These are phyloP conservation scores for Calcarisporium arbuscula DNA, from an alignment of 2,329 filamentous ascomycete species.

Conservation along the genomic window DNA sequence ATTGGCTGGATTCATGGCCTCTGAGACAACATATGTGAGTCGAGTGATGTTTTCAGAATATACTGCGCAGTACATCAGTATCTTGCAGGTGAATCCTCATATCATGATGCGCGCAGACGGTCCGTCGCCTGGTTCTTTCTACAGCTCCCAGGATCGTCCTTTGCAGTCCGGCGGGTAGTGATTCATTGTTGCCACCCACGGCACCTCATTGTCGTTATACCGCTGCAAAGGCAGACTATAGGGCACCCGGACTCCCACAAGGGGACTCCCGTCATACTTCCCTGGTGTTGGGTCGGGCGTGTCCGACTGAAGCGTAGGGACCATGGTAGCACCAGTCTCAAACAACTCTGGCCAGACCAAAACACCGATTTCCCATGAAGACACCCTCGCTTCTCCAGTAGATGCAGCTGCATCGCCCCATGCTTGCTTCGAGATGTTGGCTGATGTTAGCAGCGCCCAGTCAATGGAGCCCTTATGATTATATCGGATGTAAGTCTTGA, in stretches of 20 bases:
- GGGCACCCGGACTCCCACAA: conserved; percentile 72
- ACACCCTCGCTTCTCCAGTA: conserved; percentile 59
- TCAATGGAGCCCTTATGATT: conserved; percentile 51
- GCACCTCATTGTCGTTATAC: conserved; percentile 58
- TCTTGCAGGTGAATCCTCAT: no score
- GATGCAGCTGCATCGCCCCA: conserved; percentile 63
- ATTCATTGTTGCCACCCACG: conserved; percentile 66
- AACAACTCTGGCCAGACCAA: conserved; percentile 69
- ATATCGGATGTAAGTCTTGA: conserved; percentile 81
- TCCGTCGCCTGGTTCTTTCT: background rate
- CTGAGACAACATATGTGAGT: no score
- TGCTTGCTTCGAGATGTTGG: conserved; percentile 84
- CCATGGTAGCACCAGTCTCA: conserved; percentile 50
- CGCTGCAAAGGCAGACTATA: conserved; percentile 69
- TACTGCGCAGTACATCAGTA: no score
- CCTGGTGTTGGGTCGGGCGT: conserved; percentile 28
- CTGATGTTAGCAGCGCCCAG: conserved; percentile 84
- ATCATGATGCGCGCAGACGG: background rate
- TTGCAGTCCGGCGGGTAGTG: conserved; percentile 58
- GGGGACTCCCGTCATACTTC: conserved; percentile 17
- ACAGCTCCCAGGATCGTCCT: conserved; percentile 32
- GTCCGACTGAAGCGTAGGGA: conserved; percentile 61
- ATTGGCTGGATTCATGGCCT: no score
- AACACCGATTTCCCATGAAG: conserved; percentile 80
- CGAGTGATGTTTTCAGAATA: no score